Evolutionary conservation across 1,284 basidiomycete genomes (phyloP).

Genomic region (Tilletia caries): DNA sequence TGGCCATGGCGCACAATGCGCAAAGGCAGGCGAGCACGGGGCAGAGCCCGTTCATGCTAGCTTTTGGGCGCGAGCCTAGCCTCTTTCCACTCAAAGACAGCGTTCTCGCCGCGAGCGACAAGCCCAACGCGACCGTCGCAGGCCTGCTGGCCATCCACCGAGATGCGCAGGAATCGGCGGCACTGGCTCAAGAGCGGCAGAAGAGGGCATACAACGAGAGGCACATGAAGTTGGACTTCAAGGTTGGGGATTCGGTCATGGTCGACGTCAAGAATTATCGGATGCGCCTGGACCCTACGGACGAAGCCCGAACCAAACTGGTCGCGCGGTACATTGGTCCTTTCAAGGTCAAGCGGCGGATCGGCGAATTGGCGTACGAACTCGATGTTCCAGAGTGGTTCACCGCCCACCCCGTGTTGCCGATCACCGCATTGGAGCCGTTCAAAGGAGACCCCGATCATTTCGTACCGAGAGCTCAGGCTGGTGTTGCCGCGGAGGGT

Average conservation of each 20-base stretch:
- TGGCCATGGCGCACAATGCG: conserved; percentile 8
- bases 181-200: background rate
- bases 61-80: conserved; percentile 34
- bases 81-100: background rate
- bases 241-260: too few species aligned
- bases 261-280: too few species aligned
- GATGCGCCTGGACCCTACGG: too few species aligned
- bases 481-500: too few species aligned
- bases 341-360: background rate
- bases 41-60: conserved; percentile 15
- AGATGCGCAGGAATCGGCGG: background rate
- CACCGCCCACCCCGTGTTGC: background rate
- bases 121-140: background rate
- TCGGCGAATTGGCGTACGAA: background rate
- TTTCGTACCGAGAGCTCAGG: too few species aligned
- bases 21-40: background rate
- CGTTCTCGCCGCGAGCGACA: background rate
- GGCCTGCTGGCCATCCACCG: background rate
- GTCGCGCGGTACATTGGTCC: background rate
- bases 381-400: background rate
- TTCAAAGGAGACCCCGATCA: too few species aligned
- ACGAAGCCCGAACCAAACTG: too few species aligned
- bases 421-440: too few species aligned
- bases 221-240: too few species aligned
- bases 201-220: background rate